Conservation (phyloP, 345 rosid species). For the Excoecaria cochinchinensis region DNA sequence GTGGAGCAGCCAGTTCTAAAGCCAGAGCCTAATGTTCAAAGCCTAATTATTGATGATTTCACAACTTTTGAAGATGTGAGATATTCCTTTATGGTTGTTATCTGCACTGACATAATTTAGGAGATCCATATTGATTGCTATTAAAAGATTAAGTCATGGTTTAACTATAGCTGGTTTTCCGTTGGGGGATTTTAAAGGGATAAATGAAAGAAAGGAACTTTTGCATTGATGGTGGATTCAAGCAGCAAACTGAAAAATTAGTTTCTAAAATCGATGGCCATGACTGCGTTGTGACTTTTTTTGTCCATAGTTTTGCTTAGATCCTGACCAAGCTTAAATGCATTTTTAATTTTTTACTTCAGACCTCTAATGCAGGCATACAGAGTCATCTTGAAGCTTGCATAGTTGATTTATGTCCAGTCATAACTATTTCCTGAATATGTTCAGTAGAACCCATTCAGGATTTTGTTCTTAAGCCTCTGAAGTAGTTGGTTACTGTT, state of each 20-base stretch:
- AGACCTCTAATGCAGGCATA: background rate
- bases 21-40: constrained; percentile 41
- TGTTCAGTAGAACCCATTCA: background rate
- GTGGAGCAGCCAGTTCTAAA: constrained; percentile 40
- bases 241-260: background rate
- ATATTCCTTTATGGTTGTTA: constrained; percentile 11
- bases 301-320: background rate
- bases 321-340: background rate
- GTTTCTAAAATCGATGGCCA: background rate
- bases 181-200: background rate
- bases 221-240: background rate
- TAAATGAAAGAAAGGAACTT: background rate
- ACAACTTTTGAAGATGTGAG: constrained; percentile 45
- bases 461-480: background rate
- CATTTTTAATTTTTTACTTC: background rate
- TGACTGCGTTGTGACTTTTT: background rate
- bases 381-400: background rate
- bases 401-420: background rate
- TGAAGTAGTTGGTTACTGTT: background rate
- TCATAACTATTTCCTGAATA: background rate
- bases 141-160: background rate
- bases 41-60: constrained; percentile 27
- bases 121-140: background rate
- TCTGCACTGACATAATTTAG: too few species aligned
- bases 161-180: background rate